Conservation (phyloP, 129 eudicot species). For the Lactuca sativa region DNA sequence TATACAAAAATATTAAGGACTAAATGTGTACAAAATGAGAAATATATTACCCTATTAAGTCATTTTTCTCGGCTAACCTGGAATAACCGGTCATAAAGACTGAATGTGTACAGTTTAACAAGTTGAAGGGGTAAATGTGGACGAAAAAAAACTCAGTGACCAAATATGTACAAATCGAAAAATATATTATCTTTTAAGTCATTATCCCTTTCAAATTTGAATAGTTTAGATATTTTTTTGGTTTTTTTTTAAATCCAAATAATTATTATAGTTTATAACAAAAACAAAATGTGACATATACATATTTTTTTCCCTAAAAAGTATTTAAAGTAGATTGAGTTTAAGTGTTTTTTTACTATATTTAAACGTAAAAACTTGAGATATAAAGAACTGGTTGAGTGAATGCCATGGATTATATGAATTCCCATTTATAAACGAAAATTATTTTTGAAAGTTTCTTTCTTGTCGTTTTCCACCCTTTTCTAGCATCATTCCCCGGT, state of each 20-base stretch:
- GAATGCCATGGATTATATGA: constrained; percentile 12
- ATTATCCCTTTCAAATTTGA: neutral
- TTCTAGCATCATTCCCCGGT: constrained; percentile 7
- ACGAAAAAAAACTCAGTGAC: too few relatives aligned
- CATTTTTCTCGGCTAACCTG: too few relatives aligned
- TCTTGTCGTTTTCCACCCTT: constrained; percentile 21
- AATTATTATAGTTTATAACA: neutral
- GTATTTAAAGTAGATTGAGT: constrained; percentile 25
- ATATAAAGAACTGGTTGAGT: constrained; percentile 15
- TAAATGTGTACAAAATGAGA: too few relatives aligned
- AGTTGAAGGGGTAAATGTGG: too few relatives aligned
- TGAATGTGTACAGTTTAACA: too few relatives aligned
- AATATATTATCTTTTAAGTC: too few relatives aligned
- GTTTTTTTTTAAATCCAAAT: neutral
- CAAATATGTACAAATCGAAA: too few relatives aligned
- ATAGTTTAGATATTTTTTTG: neutral
- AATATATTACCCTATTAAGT: too few relatives aligned
- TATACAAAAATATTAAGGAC: too few relatives aligned
- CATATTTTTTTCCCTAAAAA: constrained; percentile 17
- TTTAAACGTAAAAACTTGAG: constrained; percentile 20
- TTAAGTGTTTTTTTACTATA: constrained; percentile 28
- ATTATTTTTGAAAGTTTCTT: constrained; percentile 27
- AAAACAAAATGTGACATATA: constrained; percentile 24
- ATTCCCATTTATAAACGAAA: constrained; percentile 14
- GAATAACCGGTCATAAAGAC: too few relatives aligned